phyloP scores from a whole-genome alignment of 2,329 filamentous ascomycete species.

The Neofusicoccum sp. region DNA sequence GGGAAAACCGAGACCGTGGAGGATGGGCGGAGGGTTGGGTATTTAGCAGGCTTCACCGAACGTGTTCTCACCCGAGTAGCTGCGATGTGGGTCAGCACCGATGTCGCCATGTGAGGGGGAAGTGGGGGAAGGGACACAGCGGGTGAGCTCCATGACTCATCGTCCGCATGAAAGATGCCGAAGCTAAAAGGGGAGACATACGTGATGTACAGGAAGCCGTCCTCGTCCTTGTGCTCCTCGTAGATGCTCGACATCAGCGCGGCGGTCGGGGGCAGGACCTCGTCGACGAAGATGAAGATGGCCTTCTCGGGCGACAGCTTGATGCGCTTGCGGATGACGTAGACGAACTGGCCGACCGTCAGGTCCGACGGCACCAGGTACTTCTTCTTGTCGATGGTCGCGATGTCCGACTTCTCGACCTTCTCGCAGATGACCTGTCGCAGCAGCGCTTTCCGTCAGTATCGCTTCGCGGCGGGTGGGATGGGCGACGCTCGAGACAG shows the following conservation, averaged over 20 bases:
- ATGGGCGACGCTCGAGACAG: conserved; percentile 12
- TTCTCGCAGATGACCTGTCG: conserved; percentile 99
- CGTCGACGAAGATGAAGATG: conserved; percentile 99
- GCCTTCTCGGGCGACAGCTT: conserved; percentile 99
- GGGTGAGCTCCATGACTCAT: neutral
- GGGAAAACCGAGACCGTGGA: conserved; percentile 10
- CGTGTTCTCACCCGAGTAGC: conserved; percentile 98
- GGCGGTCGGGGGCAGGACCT: conserved; percentile 92
- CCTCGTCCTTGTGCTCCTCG: conserved; percentile 92
- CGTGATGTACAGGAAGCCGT: conserved; percentile 97
- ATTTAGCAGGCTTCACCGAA: conserved; percentile 59
- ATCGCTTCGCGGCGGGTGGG: neutral
- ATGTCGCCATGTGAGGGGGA: conserved; percentile 15
- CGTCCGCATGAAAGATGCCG: neutral
- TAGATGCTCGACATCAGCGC: conserved; percentile 99
- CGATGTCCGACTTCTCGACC: conserved; percentile 98
- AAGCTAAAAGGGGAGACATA: conserved; percentile 44
- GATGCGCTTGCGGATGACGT: conserved; percentile 99
- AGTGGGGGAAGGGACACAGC: neutral
- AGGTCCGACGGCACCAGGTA: conserved; percentile 96
- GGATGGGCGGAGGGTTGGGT: conserved; percentile 5
- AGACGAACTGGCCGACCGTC: conserved; percentile 98
- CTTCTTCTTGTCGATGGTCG: conserved; percentile 99
- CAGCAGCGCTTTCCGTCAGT: conserved; percentile 19
- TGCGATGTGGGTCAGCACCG: conserved; percentile 34